Evolutionary conservation across 1,284 basidiomycete genomes (phyloP), one percentile per base, ranked within the genome.

Genomic region (Ganoderma meredithae): DNA sequence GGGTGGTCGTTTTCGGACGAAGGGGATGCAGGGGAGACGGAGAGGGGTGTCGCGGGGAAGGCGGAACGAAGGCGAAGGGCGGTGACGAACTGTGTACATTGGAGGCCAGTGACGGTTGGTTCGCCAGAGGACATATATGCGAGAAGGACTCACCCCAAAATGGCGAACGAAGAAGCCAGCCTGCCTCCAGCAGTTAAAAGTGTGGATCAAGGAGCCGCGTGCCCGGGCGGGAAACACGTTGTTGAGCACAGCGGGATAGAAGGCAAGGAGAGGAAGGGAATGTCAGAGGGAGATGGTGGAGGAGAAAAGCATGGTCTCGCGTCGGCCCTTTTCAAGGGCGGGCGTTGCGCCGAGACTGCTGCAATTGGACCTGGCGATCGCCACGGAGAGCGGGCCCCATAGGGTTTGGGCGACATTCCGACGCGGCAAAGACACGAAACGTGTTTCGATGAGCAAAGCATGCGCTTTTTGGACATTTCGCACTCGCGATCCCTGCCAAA

Each of bases 381-480:
- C 82, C 83, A 84, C 83, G 78, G 79, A 78, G 77, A 80, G 80
- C 78, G 80, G 80, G 76, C 79, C 76, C 74, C 76, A 77, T 77
- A 74, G 76, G 76, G 79, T 79, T 76, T 75, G 76, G 73, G 76
- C 77, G 74, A 82, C 82, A 81, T 80, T 78, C 76, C 77, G 80
- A 80, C 83, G 82, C 80, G 84, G 84, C 81, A 78, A 79, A 76
- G 77, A 83, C 84, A 82, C 83, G 79, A 82, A 86, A 85, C 84
- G 84, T 85, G 84, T 86, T 84, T 85, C 85, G 84, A 84, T 81
- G 83, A 82, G 82, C 79, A 77, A 76, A 76, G 68, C 69, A 61
- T 73, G 74, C 76, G 77, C 73, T 77, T 77, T 79, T 79, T 72
- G 73, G 72, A 69, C 69, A 69, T 76, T 70, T 71, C 63, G 66